These are phyloP conservation scores for Fusarium oxysporum DNA, from an alignment of 2,329 filamentous ascomycete genomes.

Conservation along the genomic window DNA sequence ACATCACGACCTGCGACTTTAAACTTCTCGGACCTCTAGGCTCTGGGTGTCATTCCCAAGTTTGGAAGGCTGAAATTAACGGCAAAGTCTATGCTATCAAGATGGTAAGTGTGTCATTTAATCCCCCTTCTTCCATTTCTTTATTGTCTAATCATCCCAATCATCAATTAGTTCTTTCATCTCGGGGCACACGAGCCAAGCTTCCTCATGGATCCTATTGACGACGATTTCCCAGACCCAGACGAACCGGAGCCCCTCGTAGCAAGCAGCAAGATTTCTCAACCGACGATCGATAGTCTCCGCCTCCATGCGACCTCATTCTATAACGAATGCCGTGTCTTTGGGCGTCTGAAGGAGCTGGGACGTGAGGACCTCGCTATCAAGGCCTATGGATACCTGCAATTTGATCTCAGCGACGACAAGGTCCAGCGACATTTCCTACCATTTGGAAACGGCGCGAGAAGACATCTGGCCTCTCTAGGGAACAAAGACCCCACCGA, in stretches of 20 bases:
- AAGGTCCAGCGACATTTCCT: background rate
- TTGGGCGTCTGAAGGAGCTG: constrained; percentile 23
- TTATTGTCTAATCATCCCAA: background rate
- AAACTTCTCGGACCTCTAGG: background rate
- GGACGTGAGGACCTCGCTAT: constrained; percentile 8
- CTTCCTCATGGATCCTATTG: background rate
- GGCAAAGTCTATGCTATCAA: constrained; percentile 5
- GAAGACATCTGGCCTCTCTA: background rate
- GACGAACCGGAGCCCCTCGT: background rate
- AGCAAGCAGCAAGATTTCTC: background rate
- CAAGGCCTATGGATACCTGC: constrained; percentile 7
- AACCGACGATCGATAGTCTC: background rate
- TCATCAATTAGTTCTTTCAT: background rate
- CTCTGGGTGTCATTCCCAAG: background rate
- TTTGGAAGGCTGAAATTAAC: constrained; percentile 6
- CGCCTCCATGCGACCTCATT: background rate
- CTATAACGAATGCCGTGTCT: constrained; percentile 22
- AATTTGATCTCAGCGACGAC: background rate
- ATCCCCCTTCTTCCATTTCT: background rate
- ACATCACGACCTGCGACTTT: constrained; percentile 3
- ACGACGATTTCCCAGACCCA: background rate
- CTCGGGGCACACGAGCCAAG: accelerated
- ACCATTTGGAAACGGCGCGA: background rate
- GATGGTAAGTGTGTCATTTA: background rate
- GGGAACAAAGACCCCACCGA: background rate